Evolutionary conservation across 2,329 filamentous ascomycete genomes (phyloP).

Genomic region (Talaromyces rugulosus): DNA sequence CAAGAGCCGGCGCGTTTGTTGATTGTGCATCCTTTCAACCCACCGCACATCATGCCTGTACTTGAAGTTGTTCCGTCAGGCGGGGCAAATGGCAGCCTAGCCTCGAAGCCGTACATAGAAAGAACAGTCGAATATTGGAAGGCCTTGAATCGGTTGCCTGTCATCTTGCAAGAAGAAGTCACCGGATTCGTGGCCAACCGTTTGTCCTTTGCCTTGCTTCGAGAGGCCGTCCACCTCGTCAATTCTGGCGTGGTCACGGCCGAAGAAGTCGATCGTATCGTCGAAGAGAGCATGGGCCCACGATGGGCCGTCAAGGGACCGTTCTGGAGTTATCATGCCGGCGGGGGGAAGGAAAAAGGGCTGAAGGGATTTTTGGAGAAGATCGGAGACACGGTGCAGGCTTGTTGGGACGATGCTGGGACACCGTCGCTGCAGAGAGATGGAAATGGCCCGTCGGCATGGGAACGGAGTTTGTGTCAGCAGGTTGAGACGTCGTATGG

Average conservation of each 20-base stretch:
- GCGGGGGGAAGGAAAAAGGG: conserved; percentile 50
- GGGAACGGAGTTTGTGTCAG: conserved; percentile 5
- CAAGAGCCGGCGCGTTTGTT: conserved; percentile 43
- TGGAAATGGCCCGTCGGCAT: conserved; percentile 26
- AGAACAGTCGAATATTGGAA: conserved; percentile 46
- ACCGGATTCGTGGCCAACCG: conserved; percentile 57
- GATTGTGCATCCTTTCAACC: conserved; percentile 60
- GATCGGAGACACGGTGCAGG: conserved; percentile 53
- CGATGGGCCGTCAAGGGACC: conserved; percentile 54
- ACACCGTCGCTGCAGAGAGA: conserved; percentile 29
- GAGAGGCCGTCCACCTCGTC: conserved; percentile 55
- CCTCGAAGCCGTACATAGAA: conserved; percentile 25
- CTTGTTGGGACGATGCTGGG: conserved; percentile 51
- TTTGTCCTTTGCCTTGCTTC: conserved; percentile 53
- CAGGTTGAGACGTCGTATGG: conserved; percentile 14
- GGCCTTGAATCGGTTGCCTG: conserved; percentile 39
- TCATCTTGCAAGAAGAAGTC: conserved; percentile 49
- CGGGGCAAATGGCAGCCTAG: conserved; percentile 12
- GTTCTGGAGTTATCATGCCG: conserved; percentile 57
- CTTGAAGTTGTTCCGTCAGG: conserved; percentile 53
- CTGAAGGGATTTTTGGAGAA: conserved; percentile 53
- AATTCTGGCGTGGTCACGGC: conserved; percentile 50
- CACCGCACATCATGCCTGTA: conserved; percentile 59
- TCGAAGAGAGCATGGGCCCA: conserved; percentile 50
- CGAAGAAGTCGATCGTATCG: conserved; percentile 51